Conservation (phyloP, 2,329 filamentous ascomycete species). For the Xenoacremonium recifei region DNA sequence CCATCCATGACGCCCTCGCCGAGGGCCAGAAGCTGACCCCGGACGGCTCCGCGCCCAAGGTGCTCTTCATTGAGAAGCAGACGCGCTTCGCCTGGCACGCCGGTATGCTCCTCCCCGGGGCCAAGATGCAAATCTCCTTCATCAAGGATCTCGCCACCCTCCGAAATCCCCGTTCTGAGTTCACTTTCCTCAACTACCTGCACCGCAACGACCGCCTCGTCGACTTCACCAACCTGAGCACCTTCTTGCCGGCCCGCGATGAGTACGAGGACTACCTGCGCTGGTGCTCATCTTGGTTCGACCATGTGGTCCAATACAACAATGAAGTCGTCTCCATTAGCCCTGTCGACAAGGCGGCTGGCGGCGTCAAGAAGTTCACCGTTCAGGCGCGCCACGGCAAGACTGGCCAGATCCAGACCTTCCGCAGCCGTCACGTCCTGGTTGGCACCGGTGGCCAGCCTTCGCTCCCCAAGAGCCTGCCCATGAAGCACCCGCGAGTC, state of each 20-base stretch:
- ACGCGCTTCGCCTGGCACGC: conserved; percentile 84
- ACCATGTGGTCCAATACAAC: conserved; percentile 69
- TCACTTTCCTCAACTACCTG: conserved; percentile 95
- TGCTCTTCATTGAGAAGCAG: conserved; percentile 88
- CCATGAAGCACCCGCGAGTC: conserved; percentile 67
- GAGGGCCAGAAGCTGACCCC: conserved; percentile 42
- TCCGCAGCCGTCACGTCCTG: conserved; percentile 64
- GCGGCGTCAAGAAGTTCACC: conserved; percentile 61
- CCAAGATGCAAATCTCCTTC: conserved; percentile 97
- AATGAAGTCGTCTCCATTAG: conserved; percentile 73
- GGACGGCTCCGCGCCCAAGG: conserved; percentile 57
- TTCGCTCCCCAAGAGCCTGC: conserved; percentile 69
- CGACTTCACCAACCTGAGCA: conserved; percentile 86
- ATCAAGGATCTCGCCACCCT: conserved; percentile 93
- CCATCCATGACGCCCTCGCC: conserved; percentile 76
- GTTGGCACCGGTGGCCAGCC: conserved; percentile 60
- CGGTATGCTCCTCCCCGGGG: conserved; percentile 89
- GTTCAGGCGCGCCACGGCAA: conserved; percentile 63
- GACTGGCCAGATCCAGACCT: conserved; percentile 52
- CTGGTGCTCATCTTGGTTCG: conserved; percentile 85
- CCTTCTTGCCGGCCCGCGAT: conserved; percentile 79
- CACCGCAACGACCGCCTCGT: conserved; percentile 78
- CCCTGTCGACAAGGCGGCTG: conserved; percentile 52
- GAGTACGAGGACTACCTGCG: conserved; percentile 96
- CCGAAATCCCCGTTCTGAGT: conserved; percentile 82